Evolutionary conservation across 2,329 filamentous ascomycete genomes (phyloP).

Genomic region (Phyllosticta citribraziliensis): DNA sequence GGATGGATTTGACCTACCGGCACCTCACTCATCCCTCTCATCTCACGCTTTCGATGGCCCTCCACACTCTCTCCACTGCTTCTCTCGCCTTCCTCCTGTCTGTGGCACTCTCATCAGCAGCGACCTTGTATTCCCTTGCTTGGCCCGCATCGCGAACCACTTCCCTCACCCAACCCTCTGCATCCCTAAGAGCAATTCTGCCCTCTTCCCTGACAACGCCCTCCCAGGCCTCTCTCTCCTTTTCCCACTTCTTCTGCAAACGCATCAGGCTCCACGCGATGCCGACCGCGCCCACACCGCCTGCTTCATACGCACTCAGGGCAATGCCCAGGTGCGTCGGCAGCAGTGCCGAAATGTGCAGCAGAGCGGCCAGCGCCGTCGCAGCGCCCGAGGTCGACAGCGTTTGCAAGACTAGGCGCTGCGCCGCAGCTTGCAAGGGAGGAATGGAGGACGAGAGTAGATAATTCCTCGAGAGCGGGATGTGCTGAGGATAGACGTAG

Average conservation of each 20-base stretch:
- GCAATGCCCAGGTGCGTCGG: conserved; percentile 23
- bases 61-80: conserved; percentile 36
- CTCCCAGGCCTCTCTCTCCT: conserved; percentile 42
- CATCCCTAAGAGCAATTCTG: conserved; percentile 42
- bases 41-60: conserved; percentile 33
- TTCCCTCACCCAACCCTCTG: conserved; percentile 43
- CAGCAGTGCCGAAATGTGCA: conserved; percentile 43
- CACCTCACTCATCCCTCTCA: not conserved
- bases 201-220: conserved; percentile 47
- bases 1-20: no score
- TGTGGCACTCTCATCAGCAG: not conserved
- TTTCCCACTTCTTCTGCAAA: conserved; percentile 51
- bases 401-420: conserved; percentile 56
- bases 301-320: conserved; percentile 40
- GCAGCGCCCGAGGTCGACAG: conserved; percentile 56
- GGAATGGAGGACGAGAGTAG: conserved; percentile 34
- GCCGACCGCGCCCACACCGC: conserved; percentile 49
- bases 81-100: conserved; percentile 25
- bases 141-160: conserved; percentile 28
- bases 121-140: conserved; percentile 18
- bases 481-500: conserved; percentile 62
- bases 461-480: conserved; percentile 55
- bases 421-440: conserved; percentile 35
- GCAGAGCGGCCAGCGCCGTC: conserved; percentile 44
- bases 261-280: conserved; percentile 47